Base-by-base conservation (phyloP, 23 red algal genomes). In the Agarophyton chilense region DNA sequence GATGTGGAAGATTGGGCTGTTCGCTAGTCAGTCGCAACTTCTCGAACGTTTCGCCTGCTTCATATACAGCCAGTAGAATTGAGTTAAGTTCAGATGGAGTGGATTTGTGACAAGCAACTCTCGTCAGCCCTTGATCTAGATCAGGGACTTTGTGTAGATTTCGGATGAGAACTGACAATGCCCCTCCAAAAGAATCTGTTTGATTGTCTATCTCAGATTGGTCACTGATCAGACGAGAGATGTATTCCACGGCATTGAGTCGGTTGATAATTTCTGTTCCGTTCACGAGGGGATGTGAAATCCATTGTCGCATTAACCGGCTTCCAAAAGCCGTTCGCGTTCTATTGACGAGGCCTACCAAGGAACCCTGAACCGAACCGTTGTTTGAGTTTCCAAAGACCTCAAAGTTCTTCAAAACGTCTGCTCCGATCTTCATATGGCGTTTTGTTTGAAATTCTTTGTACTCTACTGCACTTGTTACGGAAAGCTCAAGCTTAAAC, bases 341-440 rank as follows among this genome's bases (percentile, higher is more conserved):
- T 25, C 81, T 51, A 46, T 94, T 86, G 8, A 94, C 25, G 32
- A 94, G 49, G 6, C 81, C 80, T 29, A 94, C 39, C 58, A 94
- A 81, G 39, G 91, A 89, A 24, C 83, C 73, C 4, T 73, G 33
- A n/a, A 62, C 73, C 25, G 51, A 65, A n/a, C 83, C 84, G 54
- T 81, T 72, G 65, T 87, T 94, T 12, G 81, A 83, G 57, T 87
- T 88, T 25, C 71, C 72, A 56, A 94, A 89, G 12, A 94, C 74
- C 17, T 94, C 92, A 39, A 94, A 94, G 78, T 94, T 86, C 31
- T 62, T 75, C 34, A 94, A 42, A 17, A 87, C 92, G 42, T 94
- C 84, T 12, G 76, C 73, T 18, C 84, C 92, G 16, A 94, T 68
- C 19, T 36, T 73, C 84, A 94, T 89, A 24, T 94, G 58, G 1